Percentiles rank a stretch among this genome's conserved stretches.
These are phyloP conservation scores for Fusarium sp. DNA, from an alignment of 2,329 filamentous ascomycete genomes.

Conservation along the genomic window DNA sequence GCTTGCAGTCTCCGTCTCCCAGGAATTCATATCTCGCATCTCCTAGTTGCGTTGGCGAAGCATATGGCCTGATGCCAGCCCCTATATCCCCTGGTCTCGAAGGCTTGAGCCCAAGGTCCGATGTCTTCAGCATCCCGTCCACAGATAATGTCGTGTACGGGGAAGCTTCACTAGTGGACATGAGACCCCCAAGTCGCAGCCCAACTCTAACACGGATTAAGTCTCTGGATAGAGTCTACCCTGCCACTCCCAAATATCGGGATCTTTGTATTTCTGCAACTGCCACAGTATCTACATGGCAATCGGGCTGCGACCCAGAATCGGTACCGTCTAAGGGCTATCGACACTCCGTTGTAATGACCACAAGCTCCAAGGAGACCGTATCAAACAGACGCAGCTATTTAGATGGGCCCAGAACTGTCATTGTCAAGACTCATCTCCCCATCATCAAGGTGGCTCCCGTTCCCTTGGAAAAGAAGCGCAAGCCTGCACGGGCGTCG, in stretches of 20 bases:
- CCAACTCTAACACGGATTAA: slow-evolving; percentile 47
- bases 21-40: slow-evolving; percentile 29
- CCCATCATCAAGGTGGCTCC: slow-evolving; percentile 46
- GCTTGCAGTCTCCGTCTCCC: slow-evolving; percentile 38
- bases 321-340: slow-evolving; percentile 24
- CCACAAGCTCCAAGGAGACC: slow-evolving; percentile 37
- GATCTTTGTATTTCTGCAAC: slow-evolving; percentile 46
- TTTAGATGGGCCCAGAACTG: slow-evolving; percentile 46
- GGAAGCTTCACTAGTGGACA: slow-evolving; percentile 54
- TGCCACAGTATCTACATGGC: slow-evolving; percentile 33
- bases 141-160: slow-evolving; percentile 54
- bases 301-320: slow-evolving; percentile 19
- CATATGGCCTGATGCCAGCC: slow-evolving; percentile 38
- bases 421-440: slow-evolving; percentile 46
- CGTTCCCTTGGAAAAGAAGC: slow-evolving; percentile 45
- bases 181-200: slow-evolving; percentile 45
- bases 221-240: slow-evolving; percentile 53
- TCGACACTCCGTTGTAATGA: slow-evolving; percentile 44
- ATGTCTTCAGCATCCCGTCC: slow-evolving; percentile 49
- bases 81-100: slow-evolving; percentile 36
- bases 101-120: slow-evolving; percentile 48
- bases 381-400: slow-evolving; percentile 39
- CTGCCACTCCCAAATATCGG: slow-evolving; percentile 46
- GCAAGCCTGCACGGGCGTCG: slow-evolving; percentile 39
- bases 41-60: slow-evolving; percentile 52